Evolutionary conservation across 768 basidiomycete species (phyloP).

Genomic region (Boletus tylopilopsis): DNA sequence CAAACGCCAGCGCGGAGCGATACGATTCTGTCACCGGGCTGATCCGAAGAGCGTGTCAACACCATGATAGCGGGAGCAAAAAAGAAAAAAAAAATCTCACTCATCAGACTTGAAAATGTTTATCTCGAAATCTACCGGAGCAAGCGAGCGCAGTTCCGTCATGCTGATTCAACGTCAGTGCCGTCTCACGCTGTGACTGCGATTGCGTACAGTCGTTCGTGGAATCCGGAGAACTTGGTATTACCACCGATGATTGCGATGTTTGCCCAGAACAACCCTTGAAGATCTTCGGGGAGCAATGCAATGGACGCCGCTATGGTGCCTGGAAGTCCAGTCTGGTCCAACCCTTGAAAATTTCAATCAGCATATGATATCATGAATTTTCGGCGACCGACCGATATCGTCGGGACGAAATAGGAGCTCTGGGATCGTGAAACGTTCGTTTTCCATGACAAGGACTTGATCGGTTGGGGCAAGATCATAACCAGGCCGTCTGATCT

Average conservation of each 20-base stretch:
- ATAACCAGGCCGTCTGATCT: conserved; percentile 51
- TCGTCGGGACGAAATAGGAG: conserved; percentile 86
- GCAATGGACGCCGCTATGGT: conserved; percentile 76
- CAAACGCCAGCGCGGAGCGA: conserved; percentile 56
- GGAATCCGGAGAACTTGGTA: conserved; percentile 70
- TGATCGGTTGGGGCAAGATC: conserved; percentile 54
- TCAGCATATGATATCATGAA: conserved; percentile 4
- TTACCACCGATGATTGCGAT: conserved; percentile 88
- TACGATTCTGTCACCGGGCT: conserved; percentile 70
- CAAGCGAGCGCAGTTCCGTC: conserved; percentile 71
- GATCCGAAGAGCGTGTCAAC: conserved; percentile 17
- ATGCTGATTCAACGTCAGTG: conserved; percentile 42
- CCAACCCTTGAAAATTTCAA: conserved; percentile 49
- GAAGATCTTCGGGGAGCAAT: conserved; percentile 72
- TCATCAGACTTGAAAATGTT: conserved; percentile 65
- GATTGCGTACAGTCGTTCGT: conserved; percentile 64
- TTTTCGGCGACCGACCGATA: conserved; percentile 58
- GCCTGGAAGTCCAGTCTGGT: conserved; percentile 75
- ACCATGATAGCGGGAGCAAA: background rate
- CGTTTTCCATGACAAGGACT: conserved; percentile 84
- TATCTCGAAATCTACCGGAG: conserved; percentile 79
- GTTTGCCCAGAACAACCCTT: conserved; percentile 94
- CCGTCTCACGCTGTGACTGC: conserved; percentile 8
- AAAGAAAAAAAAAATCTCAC: conserved; percentile 44
- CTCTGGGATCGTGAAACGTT: conserved; percentile 92